Evolutionary conservation across 192 early-diverging fungal species (phyloP).

Genomic region (Lobosporangium transversale): DNA sequence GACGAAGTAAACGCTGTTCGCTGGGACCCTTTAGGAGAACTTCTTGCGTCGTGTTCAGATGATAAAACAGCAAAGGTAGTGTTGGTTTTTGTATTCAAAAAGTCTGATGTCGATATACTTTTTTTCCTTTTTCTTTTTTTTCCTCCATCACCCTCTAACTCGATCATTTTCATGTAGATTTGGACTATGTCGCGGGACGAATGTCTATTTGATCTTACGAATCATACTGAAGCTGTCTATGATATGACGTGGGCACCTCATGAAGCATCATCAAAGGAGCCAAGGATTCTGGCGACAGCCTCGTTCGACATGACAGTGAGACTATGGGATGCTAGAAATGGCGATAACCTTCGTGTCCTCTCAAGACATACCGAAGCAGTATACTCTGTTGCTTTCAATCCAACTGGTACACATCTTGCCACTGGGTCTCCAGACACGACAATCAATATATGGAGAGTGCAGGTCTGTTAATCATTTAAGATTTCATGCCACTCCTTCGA

Average conservation of each 20-base stretch:
- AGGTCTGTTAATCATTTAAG: too few relatives aligned
- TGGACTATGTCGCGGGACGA: conserved; percentile 74
- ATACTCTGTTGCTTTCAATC: conserved; percentile 79
- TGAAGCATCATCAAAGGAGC: conserved; percentile 49
- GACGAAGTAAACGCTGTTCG: conserved; percentile 81
- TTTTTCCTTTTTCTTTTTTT: too few relatives aligned
- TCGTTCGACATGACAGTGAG: conserved; percentile 86
- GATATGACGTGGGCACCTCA: conserved; percentile 86
- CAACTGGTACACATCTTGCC: conserved; percentile 78
- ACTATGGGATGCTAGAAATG: conserved; percentile 85
- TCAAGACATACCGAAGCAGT: conserved; percentile 77
- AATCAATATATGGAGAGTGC: conserved; percentile 78
- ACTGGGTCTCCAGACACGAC: conserved; percentile 81
- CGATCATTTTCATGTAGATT: conserved; percentile 30
- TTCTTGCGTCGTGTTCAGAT: conserved; percentile 82
- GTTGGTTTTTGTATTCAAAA: too few relatives aligned
- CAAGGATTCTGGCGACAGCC: conserved; percentile 72
- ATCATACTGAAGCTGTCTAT: conserved; percentile 83
- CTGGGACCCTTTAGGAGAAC: conserved; percentile 75
- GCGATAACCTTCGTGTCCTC: conserved; percentile 73
- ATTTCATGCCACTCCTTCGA: too few relatives aligned
- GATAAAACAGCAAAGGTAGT: conserved; percentile 78
- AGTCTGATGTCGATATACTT: too few relatives aligned
- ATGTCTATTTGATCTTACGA: conserved; percentile 67
- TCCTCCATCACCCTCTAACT: neutral